Conservation (phyloP, 306 rosid genomes). For the Vigna radiata region DNA sequence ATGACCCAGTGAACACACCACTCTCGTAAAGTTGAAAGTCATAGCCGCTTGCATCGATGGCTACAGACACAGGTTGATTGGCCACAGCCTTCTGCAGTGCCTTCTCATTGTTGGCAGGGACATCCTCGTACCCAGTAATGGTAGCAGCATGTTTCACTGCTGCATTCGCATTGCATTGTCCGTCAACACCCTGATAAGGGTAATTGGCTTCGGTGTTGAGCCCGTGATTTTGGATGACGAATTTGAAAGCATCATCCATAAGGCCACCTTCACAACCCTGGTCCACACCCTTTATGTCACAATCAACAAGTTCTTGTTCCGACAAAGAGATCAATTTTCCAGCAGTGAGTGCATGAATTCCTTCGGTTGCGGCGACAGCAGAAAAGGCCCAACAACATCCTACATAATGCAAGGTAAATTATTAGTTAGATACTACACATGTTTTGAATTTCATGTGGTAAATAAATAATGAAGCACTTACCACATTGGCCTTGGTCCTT, state of each 20-base stretch:
- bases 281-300: slow-evolving; percentile 51
- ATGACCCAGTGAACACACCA: slow-evolving; percentile 56
- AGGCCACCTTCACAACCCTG: slow-evolving; percentile 54
- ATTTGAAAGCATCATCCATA: slow-evolving; percentile 56
- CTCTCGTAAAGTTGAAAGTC: slow-evolving; percentile 47
- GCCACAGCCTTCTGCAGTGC: slow-evolving; percentile 51
- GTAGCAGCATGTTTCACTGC: slow-evolving; percentile 27
- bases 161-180: slow-evolving; percentile 39
- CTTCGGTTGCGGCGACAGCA: slow-evolving; percentile 58
- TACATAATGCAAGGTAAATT: slow-evolving; percentile 21
- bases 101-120: slow-evolving; percentile 47
- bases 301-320: slow-evolving; percentile 60
- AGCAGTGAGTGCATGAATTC: slow-evolving; percentile 40
- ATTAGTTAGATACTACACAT: background rate
- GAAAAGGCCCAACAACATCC: slow-evolving; percentile 62
- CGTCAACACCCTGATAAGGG: slow-evolving; percentile 47
- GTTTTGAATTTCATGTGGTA: background rate
- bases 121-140: slow-evolving; percentile 48
- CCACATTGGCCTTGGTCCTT: slow-evolving; percentile 51
- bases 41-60: slow-evolving; percentile 55
- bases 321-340: slow-evolving; percentile 48
- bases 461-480: background rate
- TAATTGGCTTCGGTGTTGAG: slow-evolving; percentile 48
- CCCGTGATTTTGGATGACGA: slow-evolving; percentile 48
- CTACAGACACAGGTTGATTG: slow-evolving; percentile 53